These are phyloP conservation scores for Tilletia caries DNA, from an alignment of 1,284 basidiomycete genomes.

Conservation along the genomic window DNA sequence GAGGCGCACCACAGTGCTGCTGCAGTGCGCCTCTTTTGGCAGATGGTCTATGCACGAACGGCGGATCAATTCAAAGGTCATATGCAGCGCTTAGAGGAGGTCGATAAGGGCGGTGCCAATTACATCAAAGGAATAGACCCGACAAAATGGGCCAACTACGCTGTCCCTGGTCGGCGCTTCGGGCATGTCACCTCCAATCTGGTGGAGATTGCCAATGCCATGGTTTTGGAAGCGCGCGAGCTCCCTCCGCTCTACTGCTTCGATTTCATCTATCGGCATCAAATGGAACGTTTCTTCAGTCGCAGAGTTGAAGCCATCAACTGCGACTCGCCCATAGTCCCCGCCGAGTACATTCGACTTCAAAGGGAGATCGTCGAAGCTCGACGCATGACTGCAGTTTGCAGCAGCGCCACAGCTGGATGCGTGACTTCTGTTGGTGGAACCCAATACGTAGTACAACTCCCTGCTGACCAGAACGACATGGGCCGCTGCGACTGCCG, in stretches of 20 bases:
- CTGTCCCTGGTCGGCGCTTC: not conserved
- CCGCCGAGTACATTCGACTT: not conserved
- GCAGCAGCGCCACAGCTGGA: not conserved
- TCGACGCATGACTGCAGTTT: not conserved
- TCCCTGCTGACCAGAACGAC: not conserved
- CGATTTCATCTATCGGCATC: not conserved
- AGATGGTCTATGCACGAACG: not conserved
- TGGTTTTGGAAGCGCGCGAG: not conserved
- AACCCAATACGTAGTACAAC: not conserved
- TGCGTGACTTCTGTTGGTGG: not conserved
- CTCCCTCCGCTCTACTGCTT: not conserved
- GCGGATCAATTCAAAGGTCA: not conserved
- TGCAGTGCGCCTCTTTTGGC: not conserved
- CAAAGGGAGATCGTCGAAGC: not conserved
- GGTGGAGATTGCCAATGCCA: not conserved
- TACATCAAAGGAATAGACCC: not conserved
- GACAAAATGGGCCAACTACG: not conserved
- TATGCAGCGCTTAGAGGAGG: not conserved
- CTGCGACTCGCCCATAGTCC: not conserved
- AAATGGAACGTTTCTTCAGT: not conserved
- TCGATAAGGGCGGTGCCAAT: not conserved
- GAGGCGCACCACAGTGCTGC: not conserved
- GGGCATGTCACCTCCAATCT: not conserved
- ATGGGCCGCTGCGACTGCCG: not conserved
- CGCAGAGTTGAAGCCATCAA: not conserved